phyloP scores from a whole-genome alignment of 2,329 filamentous ascomycete genomes.

The Proliferodiscus dingleyae region DNA sequence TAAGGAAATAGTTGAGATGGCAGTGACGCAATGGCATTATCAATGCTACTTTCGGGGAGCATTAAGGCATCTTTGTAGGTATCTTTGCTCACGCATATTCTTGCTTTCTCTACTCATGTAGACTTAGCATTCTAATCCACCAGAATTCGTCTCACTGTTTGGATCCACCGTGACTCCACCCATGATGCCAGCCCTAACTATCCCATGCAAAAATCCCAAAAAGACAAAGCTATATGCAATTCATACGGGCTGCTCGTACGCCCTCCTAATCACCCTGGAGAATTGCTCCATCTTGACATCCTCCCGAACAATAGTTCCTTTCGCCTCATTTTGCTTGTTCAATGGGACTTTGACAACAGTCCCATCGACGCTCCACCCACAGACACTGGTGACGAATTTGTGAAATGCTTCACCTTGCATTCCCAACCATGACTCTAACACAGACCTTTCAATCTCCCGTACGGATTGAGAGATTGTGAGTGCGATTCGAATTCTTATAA shows the following conservation, averaged over 20 bases:
- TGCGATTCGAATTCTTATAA: slow-evolving; percentile 85
- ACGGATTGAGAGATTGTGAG: slow-evolving; percentile 78
- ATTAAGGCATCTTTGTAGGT: neutral
- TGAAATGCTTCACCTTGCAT: slow-evolving; percentile 61
- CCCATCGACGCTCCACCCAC: slow-evolving; percentile 73
- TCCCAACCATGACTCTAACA: slow-evolving; percentile 73
- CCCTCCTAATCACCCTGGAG: slow-evolving; percentile 71
- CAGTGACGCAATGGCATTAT: neutral
- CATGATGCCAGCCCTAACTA: slow-evolving; percentile 12
- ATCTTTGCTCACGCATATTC: neutral
- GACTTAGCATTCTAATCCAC: slow-evolving; percentile 3
- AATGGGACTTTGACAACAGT: slow-evolving; percentile 69
- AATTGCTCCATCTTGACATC: slow-evolving; percentile 91
- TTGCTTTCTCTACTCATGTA: neutral
- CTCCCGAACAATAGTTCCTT: slow-evolving; percentile 91
- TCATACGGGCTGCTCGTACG: slow-evolving; percentile 77
- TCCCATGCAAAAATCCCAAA: slow-evolving; percentile 23
- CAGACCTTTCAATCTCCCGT: slow-evolving; percentile 63
- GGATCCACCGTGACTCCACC: slow-evolving; percentile 21
- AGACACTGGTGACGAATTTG: slow-evolving; percentile 80
- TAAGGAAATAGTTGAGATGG: slow-evolving; percentile 5
- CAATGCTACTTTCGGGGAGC: no score
- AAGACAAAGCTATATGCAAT: neutral
- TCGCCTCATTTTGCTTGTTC: slow-evolving; percentile 97
- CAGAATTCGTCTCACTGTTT: slow-evolving; percentile 11